Conservation (phyloP, 2,329 filamentous ascomycete species). For the Purpureocillium lavendulum region DNA sequence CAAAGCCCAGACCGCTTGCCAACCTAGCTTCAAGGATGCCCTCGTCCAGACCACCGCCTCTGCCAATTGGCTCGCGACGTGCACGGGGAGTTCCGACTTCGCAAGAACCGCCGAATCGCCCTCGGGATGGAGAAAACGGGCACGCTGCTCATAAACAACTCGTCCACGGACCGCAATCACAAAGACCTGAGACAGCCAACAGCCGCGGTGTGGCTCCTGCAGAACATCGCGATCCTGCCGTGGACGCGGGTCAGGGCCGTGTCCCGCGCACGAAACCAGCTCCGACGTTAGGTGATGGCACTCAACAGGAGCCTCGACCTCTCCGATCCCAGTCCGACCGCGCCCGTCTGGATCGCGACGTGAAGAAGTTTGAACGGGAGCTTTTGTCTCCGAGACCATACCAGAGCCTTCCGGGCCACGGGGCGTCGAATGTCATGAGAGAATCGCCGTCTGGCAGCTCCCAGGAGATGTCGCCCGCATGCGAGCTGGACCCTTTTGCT, state of each 20-base stretch:
- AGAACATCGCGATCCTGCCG: too few species aligned
- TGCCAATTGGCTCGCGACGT: neutral
- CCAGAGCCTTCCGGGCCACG: neutral
- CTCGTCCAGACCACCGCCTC: conserved; percentile 2
- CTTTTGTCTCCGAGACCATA: neutral
- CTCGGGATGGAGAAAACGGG: too few species aligned
- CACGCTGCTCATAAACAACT: too few species aligned
- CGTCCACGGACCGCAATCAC: too few species aligned
- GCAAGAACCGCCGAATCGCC: too few species aligned
- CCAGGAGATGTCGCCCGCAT: neutral
- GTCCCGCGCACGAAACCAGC: too few species aligned
- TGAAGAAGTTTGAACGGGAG: neutral
- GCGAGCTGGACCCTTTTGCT: too few species aligned
- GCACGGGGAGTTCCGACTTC: too few species aligned
- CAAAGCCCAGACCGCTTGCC: neutral
- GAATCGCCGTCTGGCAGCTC: neutral
- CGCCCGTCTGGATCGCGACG: neutral
- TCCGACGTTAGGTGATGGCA: neutral
- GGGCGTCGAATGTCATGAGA: neutral
- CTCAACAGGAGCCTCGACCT: neutral
- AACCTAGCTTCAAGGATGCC: conserved; percentile 1
- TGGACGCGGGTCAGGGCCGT: too few species aligned
- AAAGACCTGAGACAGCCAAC: too few species aligned
- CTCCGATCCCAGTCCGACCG: neutral
- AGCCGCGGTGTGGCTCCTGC: too few species aligned